Evolutionary conservation across 176 grass and related monocot genomes (phyloP), one percentile per base, ranked within the genome.

Genomic region (Aegilops longissima): DNA sequence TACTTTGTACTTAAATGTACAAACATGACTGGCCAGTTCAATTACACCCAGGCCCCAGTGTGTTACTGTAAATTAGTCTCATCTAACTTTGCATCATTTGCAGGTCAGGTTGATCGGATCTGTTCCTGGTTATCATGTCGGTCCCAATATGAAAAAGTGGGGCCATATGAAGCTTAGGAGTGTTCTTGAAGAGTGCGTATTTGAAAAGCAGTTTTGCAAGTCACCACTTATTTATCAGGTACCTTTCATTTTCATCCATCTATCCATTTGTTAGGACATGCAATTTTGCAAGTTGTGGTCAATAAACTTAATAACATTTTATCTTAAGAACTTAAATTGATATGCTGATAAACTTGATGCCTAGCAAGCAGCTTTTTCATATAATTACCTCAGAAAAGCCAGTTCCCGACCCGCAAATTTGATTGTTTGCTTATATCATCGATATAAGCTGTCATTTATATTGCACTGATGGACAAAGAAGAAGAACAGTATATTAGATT

Each of bases 171-270:
- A 98, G 78, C 62, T 98, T 80, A 88, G 92, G 81, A 91, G 18
- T 89, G 69, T 98, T 83, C 93, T 98, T 86, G 88, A 95, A 75
- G 89, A 88, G 24, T 90, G 86, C 59, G 66, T 79, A 84, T 98
- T 95, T 68, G 86, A 90, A 21, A 95, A 92, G 88, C 91, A 94
- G 49, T 98, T 98, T 87, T 88, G 82, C 76, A 92, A 94, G 85
- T 94, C 96, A 18, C 93, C 96, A 59, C 90, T 98, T 70, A 92
- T 92, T 90, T 98, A 95, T 86, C 93, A 98, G 96, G 96, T 92
- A 44, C 8, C 31, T 90, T 20, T 72, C 64, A 52, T 65, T 90
- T 24, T 77, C 64, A 70, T 71, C 75, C 70, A 31, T 66, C 4
- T 77, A 76, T 83, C 9, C 12, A 79, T 68, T 89, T 35, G 38